Evolutionary conservation across 2,329 filamentous ascomycete species (phyloP), one percentile per base, ranked within the genome.

Genomic region (Didymella glomerata): DNA sequence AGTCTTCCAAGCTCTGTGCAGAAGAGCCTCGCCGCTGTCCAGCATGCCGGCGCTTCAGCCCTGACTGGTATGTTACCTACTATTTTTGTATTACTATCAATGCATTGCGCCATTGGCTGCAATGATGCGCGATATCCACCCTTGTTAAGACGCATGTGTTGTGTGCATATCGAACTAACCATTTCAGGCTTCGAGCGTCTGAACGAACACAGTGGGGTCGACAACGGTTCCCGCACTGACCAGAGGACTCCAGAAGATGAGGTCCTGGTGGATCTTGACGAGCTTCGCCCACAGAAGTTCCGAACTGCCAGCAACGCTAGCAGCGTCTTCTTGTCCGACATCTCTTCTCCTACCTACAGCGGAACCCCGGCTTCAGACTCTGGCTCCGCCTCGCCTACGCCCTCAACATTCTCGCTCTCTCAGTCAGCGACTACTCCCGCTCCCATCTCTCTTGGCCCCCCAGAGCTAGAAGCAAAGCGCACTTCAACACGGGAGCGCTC

Each of bases 11-110:
- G 58, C 1, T 60, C 71, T 16, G 67, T 82, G 14, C 66, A 72
- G 48, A 62, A 68, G 13, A 66, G 64, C 32, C 58, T 80, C 28
- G 68, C 73, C 4, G 69, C 75, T 30, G 75, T 82, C 67, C 76
- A 78, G 62, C 76, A 77, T 47, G 75, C 79, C 49, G 80, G 78
- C 41, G 81, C 81, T 18, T 80, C 80, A 36, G 76, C 82, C 32
- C 70, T 75, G 62, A 82, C 80, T 47, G 72, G 78, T 59, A 77
- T 61, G 76, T 74, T 41, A 51, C 58, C 50, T 45, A 51, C 54
- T 44, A 47, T 57, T 51, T 57, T 58, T 41, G 54, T 59, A 38
- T 48, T 48, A 63, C 61, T 48, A 56, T 54, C 34, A n/a, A 47
- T 24, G 22, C 27, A 30, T 22, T 25, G 36, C 48, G 38, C 45